These are phyloP conservation scores for Fistulinella cinereoalba DNA, from an alignment of 1,284 basidiomycete genomes.

Conservation along the genomic window DNA sequence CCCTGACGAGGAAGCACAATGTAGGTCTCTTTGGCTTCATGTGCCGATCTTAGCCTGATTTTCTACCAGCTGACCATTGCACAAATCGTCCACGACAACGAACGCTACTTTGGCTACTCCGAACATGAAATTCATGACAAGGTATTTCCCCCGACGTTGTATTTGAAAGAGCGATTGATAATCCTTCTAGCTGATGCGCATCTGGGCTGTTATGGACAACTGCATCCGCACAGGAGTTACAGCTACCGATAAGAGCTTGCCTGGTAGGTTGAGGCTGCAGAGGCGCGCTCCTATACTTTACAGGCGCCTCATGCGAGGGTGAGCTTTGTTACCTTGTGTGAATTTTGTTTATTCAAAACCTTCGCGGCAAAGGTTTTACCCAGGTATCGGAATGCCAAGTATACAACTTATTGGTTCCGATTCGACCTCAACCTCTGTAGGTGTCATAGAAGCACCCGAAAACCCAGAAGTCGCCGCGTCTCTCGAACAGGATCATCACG, in stretches of 20 bases:
- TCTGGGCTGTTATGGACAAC: conserved; percentile 93
- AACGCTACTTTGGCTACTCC: conserved; percentile 74
- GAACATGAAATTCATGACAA: conserved; percentile 77
- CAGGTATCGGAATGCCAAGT: conserved; percentile 49
- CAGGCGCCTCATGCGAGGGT: conserved; percentile 84
- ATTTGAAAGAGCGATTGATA: background rate
- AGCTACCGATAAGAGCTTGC: conserved; percentile 72
- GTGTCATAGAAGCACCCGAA: conserved; percentile 42
- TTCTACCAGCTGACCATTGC: conserved; percentile 78
- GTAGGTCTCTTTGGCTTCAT: conserved; percentile 37
- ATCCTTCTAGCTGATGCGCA: conserved; percentile 56
- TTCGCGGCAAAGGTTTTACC: conserved; percentile 51
- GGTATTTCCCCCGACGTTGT: conserved; percentile 38
- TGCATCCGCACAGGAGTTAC: conserved; percentile 90
- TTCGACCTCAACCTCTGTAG: conserved; percentile 21
- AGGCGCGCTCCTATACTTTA: conserved; percentile 86
- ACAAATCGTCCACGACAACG: conserved; percentile 95
- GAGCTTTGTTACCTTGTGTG: conserved; percentile 20
- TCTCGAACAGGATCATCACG: conserved; percentile 8
- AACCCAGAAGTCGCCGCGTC: conserved; percentile 17
- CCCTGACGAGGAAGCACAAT: conserved; percentile 80
- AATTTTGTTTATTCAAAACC: background rate
- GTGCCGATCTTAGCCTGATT: conserved; percentile 14
- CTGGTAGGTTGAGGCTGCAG: conserved; percentile 79
- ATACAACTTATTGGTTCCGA: conserved; percentile 47